Conservation (phyloP, 192 early-diverging fungal genomes). For the Globomyces pollinis-pini region DNA sequence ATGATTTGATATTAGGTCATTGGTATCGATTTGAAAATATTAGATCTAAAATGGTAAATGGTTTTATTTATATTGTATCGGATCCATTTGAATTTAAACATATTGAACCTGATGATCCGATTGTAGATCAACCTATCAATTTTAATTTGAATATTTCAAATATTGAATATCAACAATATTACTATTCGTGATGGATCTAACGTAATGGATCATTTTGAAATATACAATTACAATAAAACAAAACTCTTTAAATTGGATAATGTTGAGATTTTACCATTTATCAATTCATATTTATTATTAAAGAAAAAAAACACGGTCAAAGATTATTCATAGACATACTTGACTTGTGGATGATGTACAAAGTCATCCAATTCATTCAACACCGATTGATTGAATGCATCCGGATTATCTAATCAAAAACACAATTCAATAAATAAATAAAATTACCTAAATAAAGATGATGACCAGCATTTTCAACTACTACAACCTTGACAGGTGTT, state of each 20-base stretch:
- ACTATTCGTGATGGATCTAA: too few species aligned
- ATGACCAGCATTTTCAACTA: conserved; percentile 52
- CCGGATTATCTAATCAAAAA: too few species aligned
- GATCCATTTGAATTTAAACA: neutral
- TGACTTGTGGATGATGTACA: too few species aligned
- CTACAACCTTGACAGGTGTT: conserved; percentile 45
- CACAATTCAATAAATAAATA: neutral
- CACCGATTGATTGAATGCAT: too few species aligned
- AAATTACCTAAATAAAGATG: conserved; percentile 80
- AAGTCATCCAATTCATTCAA: too few species aligned
- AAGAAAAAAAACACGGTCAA: too few species aligned
- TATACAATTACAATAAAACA: too few species aligned
- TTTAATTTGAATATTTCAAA: conserved; percentile 5
- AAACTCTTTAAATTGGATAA: too few species aligned
- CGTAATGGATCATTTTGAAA: too few species aligned
- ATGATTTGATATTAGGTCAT: neutral
- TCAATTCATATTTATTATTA: too few species aligned
- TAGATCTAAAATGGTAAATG: neutral
- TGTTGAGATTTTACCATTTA: too few species aligned
- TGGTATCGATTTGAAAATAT: conserved; percentile 2
- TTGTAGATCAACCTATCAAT: neutral
- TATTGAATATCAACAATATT: conserved; percentile 4
- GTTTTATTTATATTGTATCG: neutral
- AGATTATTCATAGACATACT: too few species aligned
- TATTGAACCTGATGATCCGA: conserved; percentile 7